These are phyloP conservation scores for Fraxinus latifolia DNA, from an alignment of 305 asterid species.

Conservation along the genomic window DNA sequence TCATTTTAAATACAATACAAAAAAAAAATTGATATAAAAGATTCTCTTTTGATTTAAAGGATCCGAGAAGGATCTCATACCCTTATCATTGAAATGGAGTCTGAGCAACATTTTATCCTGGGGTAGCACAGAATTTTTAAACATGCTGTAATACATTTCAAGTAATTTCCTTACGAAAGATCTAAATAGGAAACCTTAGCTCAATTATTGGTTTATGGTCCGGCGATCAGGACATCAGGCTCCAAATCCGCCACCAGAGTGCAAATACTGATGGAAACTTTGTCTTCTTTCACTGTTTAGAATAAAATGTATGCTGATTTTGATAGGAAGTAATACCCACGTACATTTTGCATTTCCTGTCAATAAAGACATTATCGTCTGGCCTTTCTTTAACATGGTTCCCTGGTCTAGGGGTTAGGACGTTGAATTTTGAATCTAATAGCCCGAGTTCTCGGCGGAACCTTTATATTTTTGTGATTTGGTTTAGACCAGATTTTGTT, in stretches of 20 bases:
- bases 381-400: slow-evolving; percentile 1
- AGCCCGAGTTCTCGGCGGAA: not conserved
- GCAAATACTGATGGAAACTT: slow-evolving; percentile 3
- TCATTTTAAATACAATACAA: not conserved
- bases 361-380: not conserved
- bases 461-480: not conserved
- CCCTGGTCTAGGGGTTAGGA: slow-evolving; percentile 28
- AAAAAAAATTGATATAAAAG: not conserved
- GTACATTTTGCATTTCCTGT: not conserved
- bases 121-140: not conserved
- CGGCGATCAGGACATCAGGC: not conserved
- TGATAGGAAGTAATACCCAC: not conserved
- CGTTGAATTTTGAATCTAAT: slow-evolving; percentile 23
- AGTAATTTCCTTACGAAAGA: not conserved
- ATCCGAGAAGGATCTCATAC: not conserved
- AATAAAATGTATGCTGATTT: not conserved
- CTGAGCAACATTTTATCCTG: not conserved
- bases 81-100: not conserved
- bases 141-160: not conserved
- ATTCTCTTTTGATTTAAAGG: not conserved
- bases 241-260: not conserved
- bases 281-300: not conserved
- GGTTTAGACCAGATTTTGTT: not conserved
- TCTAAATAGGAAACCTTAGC: not conserved
- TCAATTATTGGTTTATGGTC: not conserved